Percentiles rank a stretch among this genome's conserved stretches.
Conservation (phyloP, 1,284 basidiomycete species). For the Sanguinoderma infundibulare region DNA sequence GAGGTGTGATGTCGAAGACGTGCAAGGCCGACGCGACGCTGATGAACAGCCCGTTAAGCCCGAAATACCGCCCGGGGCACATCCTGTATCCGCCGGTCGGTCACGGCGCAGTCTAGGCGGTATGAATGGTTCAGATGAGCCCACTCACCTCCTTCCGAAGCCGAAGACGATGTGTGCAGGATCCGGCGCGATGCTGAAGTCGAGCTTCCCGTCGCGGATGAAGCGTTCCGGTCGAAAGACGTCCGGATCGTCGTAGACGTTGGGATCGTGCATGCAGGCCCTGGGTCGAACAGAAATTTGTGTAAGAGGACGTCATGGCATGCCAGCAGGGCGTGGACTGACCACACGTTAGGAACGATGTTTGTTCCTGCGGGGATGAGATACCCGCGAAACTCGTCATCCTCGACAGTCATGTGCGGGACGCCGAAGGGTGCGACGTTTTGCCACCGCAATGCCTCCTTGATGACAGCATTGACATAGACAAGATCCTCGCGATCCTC, state of each 20-base stretch:
- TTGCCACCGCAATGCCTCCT: conserved; percentile 28
- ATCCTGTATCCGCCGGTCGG: too few relatives aligned
- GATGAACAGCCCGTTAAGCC: neutral
- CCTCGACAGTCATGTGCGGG: conserved; percentile 8
- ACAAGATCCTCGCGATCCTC: conserved; percentile 20
- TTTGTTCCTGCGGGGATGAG: conserved; percentile 29
- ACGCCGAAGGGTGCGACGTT: conserved; percentile 21
- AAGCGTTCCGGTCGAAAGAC: neutral
- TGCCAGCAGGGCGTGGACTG: neutral
- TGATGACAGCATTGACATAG: conserved; percentile 27
- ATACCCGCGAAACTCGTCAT: conserved; percentile 26
- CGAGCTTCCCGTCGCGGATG: neutral
- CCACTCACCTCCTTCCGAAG: neutral
- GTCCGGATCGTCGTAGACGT: neutral
- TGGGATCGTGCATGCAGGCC: neutral
- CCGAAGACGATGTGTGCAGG: neutral
- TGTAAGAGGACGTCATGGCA: too few relatives aligned
- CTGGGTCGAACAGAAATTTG: neutral
- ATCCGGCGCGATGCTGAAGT: neutral
- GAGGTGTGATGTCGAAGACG: neutral
- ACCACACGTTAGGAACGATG: conserved; percentile 33
- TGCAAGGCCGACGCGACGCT: neutral
- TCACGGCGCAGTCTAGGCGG: too few relatives aligned
- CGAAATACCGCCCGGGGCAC: neutral
- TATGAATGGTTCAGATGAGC: too few relatives aligned